Percentiles rank a stretch among this genome's conserved stretches.
Evolutionary conservation across 1,139 yeast species (phyloP).

Genomic region (Taphrina populina): DNA sequence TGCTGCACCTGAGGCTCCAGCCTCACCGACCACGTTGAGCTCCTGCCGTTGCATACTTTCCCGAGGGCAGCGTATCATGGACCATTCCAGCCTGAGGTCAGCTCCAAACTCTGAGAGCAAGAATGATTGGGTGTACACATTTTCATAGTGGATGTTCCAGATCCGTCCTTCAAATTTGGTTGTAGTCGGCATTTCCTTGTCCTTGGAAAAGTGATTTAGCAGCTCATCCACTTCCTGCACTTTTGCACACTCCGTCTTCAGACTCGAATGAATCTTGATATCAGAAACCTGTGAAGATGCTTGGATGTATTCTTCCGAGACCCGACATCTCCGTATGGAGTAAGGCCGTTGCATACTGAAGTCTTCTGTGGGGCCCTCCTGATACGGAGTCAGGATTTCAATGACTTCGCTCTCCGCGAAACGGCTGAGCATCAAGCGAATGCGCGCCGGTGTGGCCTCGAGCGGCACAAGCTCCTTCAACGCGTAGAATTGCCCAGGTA

Average conservation of each 20-base stretch:
- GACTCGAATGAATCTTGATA: neutral
- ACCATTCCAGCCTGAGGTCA: no score
- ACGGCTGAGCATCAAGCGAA: neutral
- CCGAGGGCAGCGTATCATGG: no score
- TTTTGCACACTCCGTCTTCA: neutral
- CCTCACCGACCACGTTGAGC: no score
- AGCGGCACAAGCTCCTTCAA: neutral
- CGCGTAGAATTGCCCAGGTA: constrained; percentile 4
- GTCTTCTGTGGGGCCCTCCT: no score
- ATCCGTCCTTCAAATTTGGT: neutral
- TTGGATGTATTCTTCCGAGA: neutral
- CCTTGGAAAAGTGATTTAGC: neutral
- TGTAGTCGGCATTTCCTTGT: neutral
- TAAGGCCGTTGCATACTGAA: no score
- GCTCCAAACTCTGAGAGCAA: neutral
- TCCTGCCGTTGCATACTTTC: no score
- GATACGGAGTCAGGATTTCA: no score
- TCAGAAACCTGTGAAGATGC: neutral
- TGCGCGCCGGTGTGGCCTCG: neutral
- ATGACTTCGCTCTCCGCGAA: neutral
- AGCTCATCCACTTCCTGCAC: neutral
- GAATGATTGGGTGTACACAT: neutral
- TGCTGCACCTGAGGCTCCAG: no score
- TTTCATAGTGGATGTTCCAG: neutral
- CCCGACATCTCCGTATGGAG: neutral